Conservation (phyloP, 176 grass and related monocot species). For the maize (Zea mays) region Zm-B73-REFERENCE-NAM-5.0 NC_050096.1:258434501-258435000, state of each 20-base stretch:
- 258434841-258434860: slow-evolving; percentile 21
- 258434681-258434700: neutral
- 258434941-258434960: slow-evolving; percentile 84
- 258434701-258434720: slow-evolving; percentile 33
- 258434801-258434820: slow-evolving; percentile 56
- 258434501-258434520: slow-evolving; percentile 26
- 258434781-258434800: slow-evolving; percentile 54
- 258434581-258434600: slow-evolving; percentile 84
- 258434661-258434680: slow-evolving; percentile 22
- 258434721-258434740: slow-evolving; percentile 52
- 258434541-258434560: slow-evolving; percentile 71
- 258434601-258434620: slow-evolving; percentile 89
- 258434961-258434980: slow-evolving; percentile 68
- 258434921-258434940: slow-evolving; percentile 95
- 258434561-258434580: slow-evolving; percentile 80
- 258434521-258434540: slow-evolving; percentile 67
- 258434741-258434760: slow-evolving; percentile 29
- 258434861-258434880: slow-evolving; percentile 32
- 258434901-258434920: slow-evolving; percentile 68
- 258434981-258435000: neutral
- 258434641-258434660: slow-evolving; percentile 29
- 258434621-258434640: slow-evolving; percentile 73
- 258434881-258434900: slow-evolving; percentile 54
- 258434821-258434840: slow-evolving; percentile 9
- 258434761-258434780: slow-evolving; percentile 43